Conservation (phyloP, 345 rosid genomes). For the Eucalyptus cloeziana region DNA sequence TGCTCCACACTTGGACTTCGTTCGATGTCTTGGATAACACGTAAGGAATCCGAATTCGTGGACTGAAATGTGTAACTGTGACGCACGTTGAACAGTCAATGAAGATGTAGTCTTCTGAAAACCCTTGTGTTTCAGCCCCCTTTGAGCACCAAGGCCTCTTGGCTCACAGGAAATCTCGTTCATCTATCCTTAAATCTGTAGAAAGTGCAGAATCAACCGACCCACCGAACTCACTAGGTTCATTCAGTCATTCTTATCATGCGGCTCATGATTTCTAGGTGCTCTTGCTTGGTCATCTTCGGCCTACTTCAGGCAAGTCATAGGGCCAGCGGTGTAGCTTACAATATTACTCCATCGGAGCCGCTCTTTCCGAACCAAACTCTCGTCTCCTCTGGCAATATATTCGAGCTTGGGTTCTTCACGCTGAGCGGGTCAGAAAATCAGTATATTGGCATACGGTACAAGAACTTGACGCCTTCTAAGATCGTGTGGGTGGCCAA, state of each 20-base stretch:
- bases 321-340: neutral
- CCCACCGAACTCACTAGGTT: neutral
- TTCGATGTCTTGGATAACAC: neutral
- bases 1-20: too few relatives aligned
- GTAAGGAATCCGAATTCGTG: neutral
- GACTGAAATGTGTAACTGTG: neutral
- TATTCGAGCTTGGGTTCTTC: neutral
- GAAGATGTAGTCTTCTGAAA: neutral
- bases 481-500: neutral
- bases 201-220: conserved; percentile 4
- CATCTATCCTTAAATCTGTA: neutral
- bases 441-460: neutral
- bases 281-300: neutral
- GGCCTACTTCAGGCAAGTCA: neutral
- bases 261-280: neutral
- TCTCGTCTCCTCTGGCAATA: neutral
- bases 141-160: neutral
- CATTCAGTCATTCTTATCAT: neutral
- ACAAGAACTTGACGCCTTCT: neutral
- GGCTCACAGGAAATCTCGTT: neutral
- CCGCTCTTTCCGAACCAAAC: neutral
- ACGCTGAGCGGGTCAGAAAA: neutral
- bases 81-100: neutral
- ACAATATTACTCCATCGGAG: neutral
- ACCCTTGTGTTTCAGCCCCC: neutral